Evolutionary conservation across 2,329 filamentous ascomycete species (phyloP).

Genomic region (Talaromyces atroroseus): DNA sequence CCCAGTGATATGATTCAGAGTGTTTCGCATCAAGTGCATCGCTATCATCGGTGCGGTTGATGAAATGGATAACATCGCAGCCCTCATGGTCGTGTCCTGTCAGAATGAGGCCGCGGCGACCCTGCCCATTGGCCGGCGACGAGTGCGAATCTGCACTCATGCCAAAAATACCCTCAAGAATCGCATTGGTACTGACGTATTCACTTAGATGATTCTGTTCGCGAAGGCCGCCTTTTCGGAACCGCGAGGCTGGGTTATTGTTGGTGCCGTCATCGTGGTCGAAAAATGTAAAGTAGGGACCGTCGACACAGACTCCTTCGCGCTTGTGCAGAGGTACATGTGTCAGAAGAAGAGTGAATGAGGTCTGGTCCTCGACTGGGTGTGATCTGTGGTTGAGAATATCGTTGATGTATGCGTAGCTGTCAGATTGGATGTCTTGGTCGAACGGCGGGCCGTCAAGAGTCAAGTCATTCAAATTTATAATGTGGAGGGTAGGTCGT

Average conservation of each 20-base stretch:
- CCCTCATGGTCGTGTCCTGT: slow-evolving; percentile 95
- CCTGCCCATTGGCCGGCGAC: slow-evolving; percentile 53
- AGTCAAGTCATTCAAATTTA: slow-evolving; percentile 90
- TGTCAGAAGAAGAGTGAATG: slow-evolving; percentile 79
- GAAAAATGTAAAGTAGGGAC: slow-evolving; percentile 77
- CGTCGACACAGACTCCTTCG: slow-evolving; percentile 74
- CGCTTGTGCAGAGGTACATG: slow-evolving; percentile 88
- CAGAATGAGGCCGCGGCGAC: slow-evolving; percentile 71
- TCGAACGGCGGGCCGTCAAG: slow-evolving; percentile 76
- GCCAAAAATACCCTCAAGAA: slow-evolving; percentile 81
- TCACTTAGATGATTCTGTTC: slow-evolving; percentile 88
- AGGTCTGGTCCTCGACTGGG: slow-evolving; percentile 57
- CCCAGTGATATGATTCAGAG: slow-evolving; percentile 28
- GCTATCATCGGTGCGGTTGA: slow-evolving; percentile 51
- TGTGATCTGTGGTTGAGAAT: slow-evolving; percentile 53
- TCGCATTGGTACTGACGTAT: slow-evolving; percentile 60
- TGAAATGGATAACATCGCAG: slow-evolving; percentile 81
- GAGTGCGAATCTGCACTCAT: slow-evolving; percentile 60
- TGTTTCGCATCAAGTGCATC: not conserved
- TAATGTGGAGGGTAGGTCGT: slow-evolving; percentile 64
- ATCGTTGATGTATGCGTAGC: slow-evolving; percentile 65
- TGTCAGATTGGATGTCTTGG: slow-evolving; percentile 63
- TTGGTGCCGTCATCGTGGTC: slow-evolving; percentile 57
- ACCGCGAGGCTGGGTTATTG: slow-evolving; percentile 26
- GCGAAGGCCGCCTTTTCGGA: slow-evolving; percentile 48